Base-by-base conservation (phyloP, 495 filamentous ascomycete species). In the Cetradonia linearis region DNA sequence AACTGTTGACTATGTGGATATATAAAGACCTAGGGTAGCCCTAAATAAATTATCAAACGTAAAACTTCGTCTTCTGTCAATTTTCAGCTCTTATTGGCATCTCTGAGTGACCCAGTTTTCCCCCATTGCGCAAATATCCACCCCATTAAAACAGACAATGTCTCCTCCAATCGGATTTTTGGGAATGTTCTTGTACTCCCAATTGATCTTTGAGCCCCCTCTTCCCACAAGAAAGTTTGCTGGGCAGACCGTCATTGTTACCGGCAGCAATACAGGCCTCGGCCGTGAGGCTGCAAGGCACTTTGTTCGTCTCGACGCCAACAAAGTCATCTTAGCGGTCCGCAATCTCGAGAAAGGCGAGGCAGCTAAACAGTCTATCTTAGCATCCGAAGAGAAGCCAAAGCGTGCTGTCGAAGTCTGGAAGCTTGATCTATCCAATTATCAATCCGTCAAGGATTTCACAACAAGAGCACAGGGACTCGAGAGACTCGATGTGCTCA, bases 241-340 rank as follows among this genome's bases (percentile, higher is more conserved):
- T 13, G 46, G 54, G 34, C 66, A 77, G 53, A 80, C 73, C 9
- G 66, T 78, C 47, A 73, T 85, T 55, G 68, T 84, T 33, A 84
- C 79, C 0, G 79, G 80, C 48, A 70, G 72, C 34, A 81, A 81
- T 58, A 71, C 69, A 5, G 81, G 81, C 30, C 65, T 83, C 1
- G 80, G 81, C 30, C 69, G 78, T 30, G 79, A 81, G 65, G 74
- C 72, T 0, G 72, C 73, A 5, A 67, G 70, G 11, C 73, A 77
- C 63, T 73, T 76, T 38, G 71, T 69, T 16, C 64, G 68, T 1
- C 70, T 77, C 9, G 71, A 70, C 49, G 70, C 75, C 28, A 52
- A 56, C 30, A 72, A 76, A 44, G 63, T 77, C 6, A 76, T 82
- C 50, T 65, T 80, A 3, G 78, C 71, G 5, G 71, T 76, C 31